Evolutionary conservation across 345 rosid genomes (phyloP).

Genomic region (Hibiscus mutabilis): DNA sequence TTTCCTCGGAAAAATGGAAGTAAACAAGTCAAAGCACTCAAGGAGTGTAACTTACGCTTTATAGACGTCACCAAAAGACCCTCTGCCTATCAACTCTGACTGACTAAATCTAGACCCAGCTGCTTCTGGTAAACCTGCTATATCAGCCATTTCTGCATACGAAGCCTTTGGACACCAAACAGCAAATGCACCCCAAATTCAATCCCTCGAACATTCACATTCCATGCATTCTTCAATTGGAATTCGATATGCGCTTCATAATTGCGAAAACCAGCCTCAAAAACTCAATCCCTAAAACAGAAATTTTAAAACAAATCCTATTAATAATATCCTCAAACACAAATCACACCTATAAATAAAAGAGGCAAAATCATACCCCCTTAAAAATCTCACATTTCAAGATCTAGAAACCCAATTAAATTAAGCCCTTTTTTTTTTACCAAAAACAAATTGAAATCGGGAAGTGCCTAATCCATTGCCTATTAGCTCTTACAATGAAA

Average conservation of each 20-base stretch:
- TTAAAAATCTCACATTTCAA: slow-evolving; percentile 6
- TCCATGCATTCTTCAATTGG: slow-evolving; percentile 7
- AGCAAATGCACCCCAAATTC: slow-evolving; percentile 9
- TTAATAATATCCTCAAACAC: neutral
- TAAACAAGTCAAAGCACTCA: neutral
- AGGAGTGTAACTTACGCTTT: slow-evolving; percentile 65
- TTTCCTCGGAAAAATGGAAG: neutral
- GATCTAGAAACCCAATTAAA: slow-evolving; percentile 5
- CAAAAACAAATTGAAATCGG: neutral
- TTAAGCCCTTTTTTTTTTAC: neutral
- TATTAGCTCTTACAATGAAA: slow-evolving; percentile 36
- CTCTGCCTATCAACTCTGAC: slow-evolving; percentile 87
- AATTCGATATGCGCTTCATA: slow-evolving; percentile 7
- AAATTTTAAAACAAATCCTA: slow-evolving; percentile 2
- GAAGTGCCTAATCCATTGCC: neutral
- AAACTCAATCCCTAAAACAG: slow-evolving; percentile 25
- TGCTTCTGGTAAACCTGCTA: slow-evolving; percentile 71
- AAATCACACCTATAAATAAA: neutral
- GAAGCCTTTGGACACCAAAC: slow-evolving; percentile 13
- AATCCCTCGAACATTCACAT: slow-evolving; percentile 16
- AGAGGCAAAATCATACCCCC: neutral
- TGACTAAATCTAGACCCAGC: slow-evolving; percentile 76
- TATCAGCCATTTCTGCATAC: slow-evolving; percentile 60
- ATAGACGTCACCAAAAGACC: slow-evolving; percentile 96
- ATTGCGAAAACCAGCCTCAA: slow-evolving; percentile 11